phyloP scores from a whole-genome alignment of 257 asterid genomes.

The Petunia secreta region DNA sequence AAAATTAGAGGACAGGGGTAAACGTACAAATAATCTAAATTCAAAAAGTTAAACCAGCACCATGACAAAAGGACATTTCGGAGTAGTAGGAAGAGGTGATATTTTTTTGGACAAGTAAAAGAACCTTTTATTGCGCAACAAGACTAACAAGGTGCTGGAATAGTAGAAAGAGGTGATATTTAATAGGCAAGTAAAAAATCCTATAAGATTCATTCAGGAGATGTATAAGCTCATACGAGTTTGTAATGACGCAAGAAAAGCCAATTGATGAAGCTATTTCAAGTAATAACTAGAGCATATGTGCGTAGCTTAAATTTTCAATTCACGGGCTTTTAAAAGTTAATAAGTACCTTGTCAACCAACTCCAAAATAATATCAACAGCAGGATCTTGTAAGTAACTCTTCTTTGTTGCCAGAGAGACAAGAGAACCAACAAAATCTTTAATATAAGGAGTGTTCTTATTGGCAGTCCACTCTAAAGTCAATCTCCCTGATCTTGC shows the following conservation, averaged over 20 bases:
- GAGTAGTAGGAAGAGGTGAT: not conserved
- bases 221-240: no score
- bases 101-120: not conserved
- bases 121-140: not conserved
- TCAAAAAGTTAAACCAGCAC: not conserved
- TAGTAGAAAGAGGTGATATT: not conserved
- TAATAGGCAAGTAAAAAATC: not conserved
- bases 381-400: slow-evolving; percentile 87
- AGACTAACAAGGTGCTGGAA: not conserved
- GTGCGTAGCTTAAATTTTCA: not conserved
- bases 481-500: slow-evolving; percentile 82
- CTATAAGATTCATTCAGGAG: not conserved
- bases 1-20: no score
- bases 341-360: slow-evolving; percentile 59
- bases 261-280: not conserved
- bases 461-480: slow-evolving; percentile 57
- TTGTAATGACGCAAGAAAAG: not conserved
- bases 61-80: not conserved
- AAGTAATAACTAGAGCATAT: not conserved
- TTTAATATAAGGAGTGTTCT: slow-evolving; percentile 53
- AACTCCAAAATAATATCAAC: slow-evolving; percentile 74
- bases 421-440: slow-evolving; percentile 62
- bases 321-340: not conserved
- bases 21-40: no score
- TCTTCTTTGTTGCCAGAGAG: slow-evolving; percentile 73